A percentile compares a stretch with the other conserved stretches of the same genome.
Evolutionary conservation across 805 yeast genomes (phyloP).

Genomic region (Wickerhamomyces rabaulensis): DNA sequence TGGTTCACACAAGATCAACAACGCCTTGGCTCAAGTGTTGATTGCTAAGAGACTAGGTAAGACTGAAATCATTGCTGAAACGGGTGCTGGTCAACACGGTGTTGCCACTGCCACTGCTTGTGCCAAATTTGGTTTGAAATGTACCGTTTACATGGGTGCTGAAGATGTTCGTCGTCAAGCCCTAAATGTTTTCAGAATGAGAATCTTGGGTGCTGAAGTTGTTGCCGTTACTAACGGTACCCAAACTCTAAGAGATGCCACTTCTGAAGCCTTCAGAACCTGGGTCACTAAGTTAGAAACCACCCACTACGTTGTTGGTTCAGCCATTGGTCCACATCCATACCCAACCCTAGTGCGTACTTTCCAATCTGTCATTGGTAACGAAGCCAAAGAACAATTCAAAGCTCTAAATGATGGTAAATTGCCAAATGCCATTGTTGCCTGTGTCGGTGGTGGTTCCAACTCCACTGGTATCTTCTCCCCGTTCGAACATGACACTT

Average conservation of each 20-base stretch:
- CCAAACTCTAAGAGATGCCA: slow-evolving; percentile 93
- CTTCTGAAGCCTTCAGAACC: slow-evolving; percentile 91
- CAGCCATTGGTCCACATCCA: slow-evolving; percentile 99
- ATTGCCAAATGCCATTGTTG: slow-evolving; percentile 90
- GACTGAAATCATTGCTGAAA: slow-evolving; percentile 75
- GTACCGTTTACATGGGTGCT: slow-evolving; percentile 98
- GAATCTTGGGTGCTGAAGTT: slow-evolving; percentile 92
- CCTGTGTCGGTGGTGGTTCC: slow-evolving; percentile 99
- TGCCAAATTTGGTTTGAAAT: slow-evolving; percentile 87
- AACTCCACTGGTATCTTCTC: slow-evolving; percentile 94
- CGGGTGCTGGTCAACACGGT: slow-evolving; percentile 94
- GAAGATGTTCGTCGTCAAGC: slow-evolving; percentile 99
- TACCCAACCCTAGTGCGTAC: slow-evolving; percentile 97
- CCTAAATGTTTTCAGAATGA: slow-evolving; percentile 94
- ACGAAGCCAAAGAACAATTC: slow-evolving; percentile 91
- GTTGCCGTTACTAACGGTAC: slow-evolving; percentile 94
- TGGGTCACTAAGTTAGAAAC: slow-evolving; percentile 88
- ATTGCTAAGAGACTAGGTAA: slow-evolving; percentile 78
- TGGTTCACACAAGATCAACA: slow-evolving; percentile 84
- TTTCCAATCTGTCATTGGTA: slow-evolving; percentile 95
- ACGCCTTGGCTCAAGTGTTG: slow-evolving; percentile 77
- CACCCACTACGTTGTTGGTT: slow-evolving; percentile 95
- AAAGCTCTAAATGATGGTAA: slow-evolving; percentile 70
- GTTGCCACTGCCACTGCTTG: slow-evolving; percentile 91
- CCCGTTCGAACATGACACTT: slow-evolving; percentile 79